These are phyloP conservation scores for Trichosporon faecale DNA, from an alignment of 1,284 basidiomycete species.

Conservation along the genomic window DNA sequence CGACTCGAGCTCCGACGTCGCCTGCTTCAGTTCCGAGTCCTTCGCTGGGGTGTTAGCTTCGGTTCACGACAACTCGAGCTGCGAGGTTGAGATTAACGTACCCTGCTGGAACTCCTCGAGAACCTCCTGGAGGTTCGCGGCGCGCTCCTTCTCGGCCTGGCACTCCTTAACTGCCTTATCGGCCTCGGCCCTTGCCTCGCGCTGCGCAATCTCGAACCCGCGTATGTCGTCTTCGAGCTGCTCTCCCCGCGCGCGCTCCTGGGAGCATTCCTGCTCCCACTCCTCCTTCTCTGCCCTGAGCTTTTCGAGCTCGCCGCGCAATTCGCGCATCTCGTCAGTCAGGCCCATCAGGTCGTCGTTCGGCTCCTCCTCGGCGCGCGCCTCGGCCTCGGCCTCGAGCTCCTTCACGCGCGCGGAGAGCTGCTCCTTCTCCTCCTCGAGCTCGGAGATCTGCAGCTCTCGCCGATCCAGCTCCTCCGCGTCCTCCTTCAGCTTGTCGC, in stretches of 20 bases:
- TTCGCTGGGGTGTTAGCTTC: conserved; percentile 49
- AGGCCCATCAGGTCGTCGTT: conserved; percentile 65
- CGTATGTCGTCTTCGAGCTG: conserved; percentile 61
- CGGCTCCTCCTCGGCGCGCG: conserved; percentile 51
- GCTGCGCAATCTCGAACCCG: conserved; percentile 63
- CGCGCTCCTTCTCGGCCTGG: conserved; percentile 69
- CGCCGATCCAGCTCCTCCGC: conserved; percentile 94
- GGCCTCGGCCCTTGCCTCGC: conserved; percentile 61
- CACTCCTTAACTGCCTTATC: conserved; percentile 60
- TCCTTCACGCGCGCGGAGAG: conserved; percentile 70
- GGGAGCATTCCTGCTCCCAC: conserved; percentile 73
- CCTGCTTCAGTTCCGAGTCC: conserved; percentile 61
- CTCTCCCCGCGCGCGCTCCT: conserved; percentile 70
- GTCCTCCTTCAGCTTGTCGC: conserved; percentile 92
- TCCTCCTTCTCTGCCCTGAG: conserved; percentile 80
- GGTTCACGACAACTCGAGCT: background rate
- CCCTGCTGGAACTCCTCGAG: conserved; percentile 91
- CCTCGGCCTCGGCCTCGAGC: conserved; percentile 68
- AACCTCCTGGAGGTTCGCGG: conserved; percentile 82
- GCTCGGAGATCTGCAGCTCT: conserved; percentile 71
- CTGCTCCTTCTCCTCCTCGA: conserved; percentile 72
- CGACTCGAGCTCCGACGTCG: conserved; percentile 74
- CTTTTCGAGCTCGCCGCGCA: conserved; percentile 76
- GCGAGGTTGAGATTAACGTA: conserved; percentile 50
- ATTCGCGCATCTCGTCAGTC: conserved; percentile 76